Conservation (phyloP, 78 protist species). For the Tieghemostelium lacteum region DNA sequence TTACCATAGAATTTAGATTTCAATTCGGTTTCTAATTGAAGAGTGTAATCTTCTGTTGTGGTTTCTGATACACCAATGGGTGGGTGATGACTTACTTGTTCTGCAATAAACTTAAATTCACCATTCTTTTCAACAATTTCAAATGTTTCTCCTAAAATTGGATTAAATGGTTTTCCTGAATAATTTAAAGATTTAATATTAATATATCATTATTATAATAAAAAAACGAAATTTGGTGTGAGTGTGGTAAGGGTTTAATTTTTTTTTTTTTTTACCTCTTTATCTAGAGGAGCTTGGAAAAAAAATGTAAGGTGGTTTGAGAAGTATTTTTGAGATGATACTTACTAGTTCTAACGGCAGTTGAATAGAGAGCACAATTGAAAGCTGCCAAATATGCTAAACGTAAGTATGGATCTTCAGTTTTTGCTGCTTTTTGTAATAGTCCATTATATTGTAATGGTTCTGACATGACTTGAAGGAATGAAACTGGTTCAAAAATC, state of each 20-base stretch:
- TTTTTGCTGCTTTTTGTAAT: constrained; percentile 41
- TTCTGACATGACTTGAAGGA: constrained; percentile 78
- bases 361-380: constrained; percentile 60
- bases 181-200: background rate
- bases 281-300: constrained; percentile 77
- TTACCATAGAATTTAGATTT: constrained; percentile 82
- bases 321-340: background rate
- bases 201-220: background rate
- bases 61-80: constrained; percentile 84
- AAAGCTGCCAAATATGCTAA: constrained; percentile 81
- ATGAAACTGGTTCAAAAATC: constrained; percentile 81
- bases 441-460: constrained; percentile 70
- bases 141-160: constrained; percentile 83
- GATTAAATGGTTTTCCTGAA: constrained; percentile 82
- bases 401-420: constrained; percentile 34
- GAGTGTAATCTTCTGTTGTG: constrained; percentile 24
- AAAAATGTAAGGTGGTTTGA: constrained; percentile 78
- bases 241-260: background rate
- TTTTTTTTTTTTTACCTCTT: constrained; percentile 23
- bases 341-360: constrained; percentile 79
- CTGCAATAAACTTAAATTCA: constrained; percentile 58
- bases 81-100: constrained; percentile 81
- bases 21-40: constrained; percentile 67
- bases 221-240: background rate
- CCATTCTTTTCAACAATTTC: constrained; percentile 67